phyloP scores from a whole-genome alignment of 2,329 filamentous ascomycete genomes.

The Alternaria infectoria region DNA sequence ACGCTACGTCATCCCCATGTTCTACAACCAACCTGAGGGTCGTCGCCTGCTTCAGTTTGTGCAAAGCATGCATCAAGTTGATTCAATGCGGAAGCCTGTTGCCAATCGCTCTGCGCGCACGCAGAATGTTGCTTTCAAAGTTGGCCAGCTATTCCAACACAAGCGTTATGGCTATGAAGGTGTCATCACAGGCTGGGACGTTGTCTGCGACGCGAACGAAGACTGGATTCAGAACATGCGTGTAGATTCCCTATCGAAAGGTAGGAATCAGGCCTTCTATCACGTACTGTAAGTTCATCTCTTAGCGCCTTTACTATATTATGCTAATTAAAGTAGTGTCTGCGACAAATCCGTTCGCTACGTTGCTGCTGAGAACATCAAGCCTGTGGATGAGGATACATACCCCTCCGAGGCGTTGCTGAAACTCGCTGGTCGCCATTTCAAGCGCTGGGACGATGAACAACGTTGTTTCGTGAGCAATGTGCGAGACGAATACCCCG shows the following conservation, averaged over 20 bases:
- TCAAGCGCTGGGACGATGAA: constrained; percentile 79
- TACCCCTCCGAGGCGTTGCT: constrained; percentile 66
- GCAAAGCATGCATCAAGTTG: constrained; percentile 62
- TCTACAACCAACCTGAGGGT: constrained; percentile 59
- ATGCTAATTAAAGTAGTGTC: constrained; percentile 56
- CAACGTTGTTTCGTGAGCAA: constrained; percentile 82
- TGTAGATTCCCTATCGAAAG: constrained; percentile 65
- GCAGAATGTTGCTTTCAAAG: constrained; percentile 44
- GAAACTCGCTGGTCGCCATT: constrained; percentile 79
- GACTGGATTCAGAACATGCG: constrained; percentile 69
- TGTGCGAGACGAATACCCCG: constrained; percentile 79
- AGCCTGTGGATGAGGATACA: constrained; percentile 42
- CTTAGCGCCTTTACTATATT: constrained; percentile 27
- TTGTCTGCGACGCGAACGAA: constrained; percentile 63
- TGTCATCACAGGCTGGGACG: constrained; percentile 87
- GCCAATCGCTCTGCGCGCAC: constrained; percentile 18
- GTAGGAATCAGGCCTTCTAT: constrained; percentile 76
- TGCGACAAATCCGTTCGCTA: constrained; percentile 74
- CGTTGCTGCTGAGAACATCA: constrained; percentile 82
- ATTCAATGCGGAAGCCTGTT: constrained; percentile 59
- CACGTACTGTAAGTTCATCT: constrained; percentile 75
- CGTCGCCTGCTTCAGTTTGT: constrained; percentile 61
- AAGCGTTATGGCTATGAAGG: constrained; percentile 79
- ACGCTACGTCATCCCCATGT: constrained; percentile 69
- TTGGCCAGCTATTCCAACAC: constrained; percentile 86